phyloP scores from a whole-genome alignment of 2,329 filamentous ascomycete genomes.

The Hypoxylon sp. region DNA sequence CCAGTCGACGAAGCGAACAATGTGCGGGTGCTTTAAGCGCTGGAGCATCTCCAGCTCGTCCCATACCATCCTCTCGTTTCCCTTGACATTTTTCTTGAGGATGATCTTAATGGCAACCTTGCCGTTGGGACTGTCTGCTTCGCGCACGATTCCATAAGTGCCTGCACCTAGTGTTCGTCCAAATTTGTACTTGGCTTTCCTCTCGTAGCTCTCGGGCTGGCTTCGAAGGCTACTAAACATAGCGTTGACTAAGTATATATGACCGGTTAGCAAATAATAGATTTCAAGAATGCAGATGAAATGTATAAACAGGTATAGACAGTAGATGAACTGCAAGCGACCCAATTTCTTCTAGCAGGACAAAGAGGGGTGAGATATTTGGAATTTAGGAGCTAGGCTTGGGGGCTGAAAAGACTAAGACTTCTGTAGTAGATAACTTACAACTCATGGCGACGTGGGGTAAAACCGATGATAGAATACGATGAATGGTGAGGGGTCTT shows the following conservation, averaged over 20 bases:
- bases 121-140: slow-evolving; percentile 84
- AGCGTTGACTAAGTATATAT: slow-evolving; percentile 69
- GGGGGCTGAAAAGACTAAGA: slow-evolving; percentile 34
- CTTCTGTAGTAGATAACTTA: slow-evolving; percentile 46
- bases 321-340: too few relatives aligned
- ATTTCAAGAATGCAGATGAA: too few relatives aligned
- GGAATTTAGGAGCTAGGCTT: slow-evolving; percentile 4
- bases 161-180: slow-evolving; percentile 93
- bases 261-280: slow-evolving; percentile 23
- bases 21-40: slow-evolving; percentile 89
- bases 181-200: slow-evolving; percentile 94
- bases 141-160: slow-evolving; percentile 97
- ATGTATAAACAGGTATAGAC: too few relatives aligned
- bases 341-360: slow-evolving; percentile 11
- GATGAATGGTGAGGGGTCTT: slow-evolving; percentile 24
- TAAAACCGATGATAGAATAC: slow-evolving; percentile 26
- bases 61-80: slow-evolving; percentile 98
- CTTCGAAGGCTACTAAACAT: slow-evolving; percentile 97
- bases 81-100: slow-evolving; percentile 98
- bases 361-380: slow-evolving; percentile 10
- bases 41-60: slow-evolving; percentile 96
- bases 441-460: slow-evolving; percentile 51
- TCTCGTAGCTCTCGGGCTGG: slow-evolving; percentile 98
- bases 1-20: slow-evolving; percentile 98
- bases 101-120: slow-evolving; percentile 99